These are phyloP conservation scores for Emmonsia crescens DNA, from an alignment of 2,329 filamentous ascomycete genomes.

Conservation along the genomic window DNA sequence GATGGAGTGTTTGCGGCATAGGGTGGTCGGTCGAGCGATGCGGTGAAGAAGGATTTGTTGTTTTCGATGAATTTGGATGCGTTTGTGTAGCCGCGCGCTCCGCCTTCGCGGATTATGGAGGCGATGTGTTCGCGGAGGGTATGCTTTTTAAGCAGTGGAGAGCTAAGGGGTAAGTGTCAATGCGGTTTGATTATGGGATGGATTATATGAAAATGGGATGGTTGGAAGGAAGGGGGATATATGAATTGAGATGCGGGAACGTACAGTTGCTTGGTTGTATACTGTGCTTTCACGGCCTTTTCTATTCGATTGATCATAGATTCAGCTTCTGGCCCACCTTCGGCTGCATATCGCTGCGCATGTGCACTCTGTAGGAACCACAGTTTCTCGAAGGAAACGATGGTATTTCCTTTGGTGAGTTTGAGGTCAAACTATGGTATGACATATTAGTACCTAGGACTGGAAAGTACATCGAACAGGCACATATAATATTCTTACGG, in stretches of 20 bases:
- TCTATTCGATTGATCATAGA: constrained; percentile 30
- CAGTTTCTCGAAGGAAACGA: constrained; percentile 70
- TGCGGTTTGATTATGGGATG: background rate
- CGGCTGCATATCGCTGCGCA: constrained; percentile 39
- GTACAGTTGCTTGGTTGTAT: constrained; percentile 22
- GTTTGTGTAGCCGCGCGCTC: constrained; percentile 12
- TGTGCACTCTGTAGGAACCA: constrained; percentile 67
- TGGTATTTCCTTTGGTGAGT: constrained; percentile 84
- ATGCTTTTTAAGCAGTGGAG: constrained; percentile 22
- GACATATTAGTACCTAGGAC: background rate
- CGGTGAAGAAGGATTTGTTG: constrained; percentile 33
- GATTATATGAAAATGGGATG: background rate
- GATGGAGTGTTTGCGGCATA: constrained; percentile 15
- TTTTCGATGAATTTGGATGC: constrained; percentile 10
- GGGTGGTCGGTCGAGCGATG: constrained; percentile 19
- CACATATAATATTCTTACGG: constrained; percentile 39
- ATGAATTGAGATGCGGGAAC: constrained; percentile 5
- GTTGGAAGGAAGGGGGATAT: background rate
- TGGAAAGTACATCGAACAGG: background rate
- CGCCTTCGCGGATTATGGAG: constrained; percentile 35
- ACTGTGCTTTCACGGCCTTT: constrained; percentile 17
- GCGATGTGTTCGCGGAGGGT: constrained; percentile 39
- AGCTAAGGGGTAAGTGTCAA: constrained; percentile 14
- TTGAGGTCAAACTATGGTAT: constrained; percentile 60
- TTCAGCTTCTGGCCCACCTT: constrained; percentile 33